These are phyloP conservation scores for Dillenia suffruticosa DNA, from an alignment of 164 flowering plant species.

Conservation along the genomic window DNA sequence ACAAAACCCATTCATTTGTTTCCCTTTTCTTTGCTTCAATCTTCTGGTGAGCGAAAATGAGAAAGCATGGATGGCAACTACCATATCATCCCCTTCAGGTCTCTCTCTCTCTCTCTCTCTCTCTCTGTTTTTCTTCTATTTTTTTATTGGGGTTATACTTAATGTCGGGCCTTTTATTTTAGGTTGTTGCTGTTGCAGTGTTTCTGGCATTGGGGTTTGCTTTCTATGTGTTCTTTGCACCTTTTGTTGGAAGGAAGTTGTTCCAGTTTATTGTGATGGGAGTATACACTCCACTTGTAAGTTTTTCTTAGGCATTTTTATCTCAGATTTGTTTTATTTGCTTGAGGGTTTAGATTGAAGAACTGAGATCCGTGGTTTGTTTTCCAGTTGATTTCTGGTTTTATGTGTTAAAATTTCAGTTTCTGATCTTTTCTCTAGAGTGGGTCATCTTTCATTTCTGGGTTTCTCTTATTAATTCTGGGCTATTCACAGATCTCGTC, in stretches of 20 bases:
- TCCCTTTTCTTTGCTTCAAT: too few relatives aligned
- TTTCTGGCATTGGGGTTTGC: constrained; percentile 97
- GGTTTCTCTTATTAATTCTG: constrained; percentile 1
- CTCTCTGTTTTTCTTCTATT: background rate
- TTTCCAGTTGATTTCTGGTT: constrained; percentile 9
- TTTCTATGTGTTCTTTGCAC: constrained; percentile 96
- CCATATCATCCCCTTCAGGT: constrained; percentile 99
- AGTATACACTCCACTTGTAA: constrained; percentile 93
- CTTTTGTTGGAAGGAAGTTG: constrained; percentile 87
- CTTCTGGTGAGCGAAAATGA: constrained; percentile 41
- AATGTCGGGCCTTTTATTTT: constrained; percentile 9
- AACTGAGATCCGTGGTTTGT: constrained; percentile 11
- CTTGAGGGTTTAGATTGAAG: background rate
- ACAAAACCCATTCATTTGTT: too few relatives aligned
- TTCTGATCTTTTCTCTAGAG: background rate
- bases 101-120: background rate
- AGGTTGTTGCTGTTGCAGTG: constrained; percentile 98
- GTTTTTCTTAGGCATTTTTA: constrained; percentile 11
- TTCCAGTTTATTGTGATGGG: constrained; percentile 81
- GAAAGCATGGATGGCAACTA: constrained; percentile 99
- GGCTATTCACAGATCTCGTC: constrained; percentile 6
- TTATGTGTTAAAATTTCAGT: constrained; percentile 4
- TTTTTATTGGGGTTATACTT: constrained; percentile 1
- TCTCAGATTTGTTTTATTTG: background rate
- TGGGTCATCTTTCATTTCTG: background rate